Evolutionary conservation across 495 filamentous ascomycete genomes (phyloP).

Genomic region (Penicillium taxi): DNA sequence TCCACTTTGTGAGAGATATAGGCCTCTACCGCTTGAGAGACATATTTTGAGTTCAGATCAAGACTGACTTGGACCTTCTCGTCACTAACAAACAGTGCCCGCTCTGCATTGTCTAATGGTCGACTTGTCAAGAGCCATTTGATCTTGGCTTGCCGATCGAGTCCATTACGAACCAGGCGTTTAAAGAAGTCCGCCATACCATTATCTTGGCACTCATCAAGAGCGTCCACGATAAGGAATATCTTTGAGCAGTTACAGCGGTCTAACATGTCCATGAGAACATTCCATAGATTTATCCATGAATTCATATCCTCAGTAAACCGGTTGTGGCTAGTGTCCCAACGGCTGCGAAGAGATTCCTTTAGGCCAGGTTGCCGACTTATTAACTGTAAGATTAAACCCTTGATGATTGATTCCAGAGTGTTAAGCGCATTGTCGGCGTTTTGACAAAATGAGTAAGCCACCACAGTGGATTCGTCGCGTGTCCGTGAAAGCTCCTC

Average conservation of each 20-base stretch:
- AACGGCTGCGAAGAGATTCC: slow-evolving; percentile 16
- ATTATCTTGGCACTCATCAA: slow-evolving; percentile 13
- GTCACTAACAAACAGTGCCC: slow-evolving; percentile 5
- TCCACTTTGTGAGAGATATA: slow-evolving; percentile 27
- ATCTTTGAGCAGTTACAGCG: slow-evolving; percentile 5
- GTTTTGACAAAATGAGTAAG: slow-evolving; percentile 43
- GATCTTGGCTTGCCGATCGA: slow-evolving; percentile 7
- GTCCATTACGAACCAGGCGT: slow-evolving; percentile 17
- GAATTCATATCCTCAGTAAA: slow-evolving; percentile 3
- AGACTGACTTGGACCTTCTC: slow-evolving; percentile 8
- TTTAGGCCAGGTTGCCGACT: slow-evolving; percentile 19
- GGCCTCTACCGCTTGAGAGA: slow-evolving; percentile 8
- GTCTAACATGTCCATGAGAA: slow-evolving; percentile 23
- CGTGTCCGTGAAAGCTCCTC: slow-evolving; percentile 1
- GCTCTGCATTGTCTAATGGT: slow-evolving; percentile 12
- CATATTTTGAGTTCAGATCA: slow-evolving; percentile 14
- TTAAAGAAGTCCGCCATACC: slow-evolving; percentile 24
- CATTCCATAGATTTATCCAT: slow-evolving; percentile 19
- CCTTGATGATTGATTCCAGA: slow-evolving; percentile 28
- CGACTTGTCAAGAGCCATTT: slow-evolving; percentile 27
- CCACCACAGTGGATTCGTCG: slow-evolving; percentile 9
- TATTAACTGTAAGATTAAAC: slow-evolving; percentile 30
- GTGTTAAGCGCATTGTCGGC: slow-evolving; percentile 27
- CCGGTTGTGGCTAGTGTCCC: slow-evolving; percentile 2
- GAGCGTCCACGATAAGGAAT: slow-evolving; percentile 12